phyloP scores from a whole-genome alignment of 2,329 filamentous ascomycete genomes.

The Neurospora sp. region DNA sequence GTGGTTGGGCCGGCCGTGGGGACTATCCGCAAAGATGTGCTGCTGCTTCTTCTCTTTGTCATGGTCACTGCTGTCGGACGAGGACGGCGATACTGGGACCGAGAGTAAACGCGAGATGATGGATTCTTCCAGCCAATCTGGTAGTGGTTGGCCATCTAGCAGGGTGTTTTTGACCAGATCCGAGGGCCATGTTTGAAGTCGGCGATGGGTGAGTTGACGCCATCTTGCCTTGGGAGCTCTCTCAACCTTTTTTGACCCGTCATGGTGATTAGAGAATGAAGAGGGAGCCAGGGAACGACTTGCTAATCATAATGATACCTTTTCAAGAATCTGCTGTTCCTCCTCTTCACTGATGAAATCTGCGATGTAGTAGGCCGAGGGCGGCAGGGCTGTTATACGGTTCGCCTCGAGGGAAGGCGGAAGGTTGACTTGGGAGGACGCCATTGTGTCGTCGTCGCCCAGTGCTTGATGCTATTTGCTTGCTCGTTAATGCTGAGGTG shows the following conservation, averaged over 20 bases:
- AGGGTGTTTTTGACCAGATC: conserved; percentile 70
- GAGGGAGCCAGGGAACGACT: conserved; percentile 37
- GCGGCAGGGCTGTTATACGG: conserved; percentile 46
- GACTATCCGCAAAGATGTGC: conserved; percentile 51
- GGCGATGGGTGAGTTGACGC: conserved; percentile 79
- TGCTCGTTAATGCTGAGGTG: neutral
- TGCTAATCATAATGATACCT: conserved; percentile 38
- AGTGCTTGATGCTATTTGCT: neutral
- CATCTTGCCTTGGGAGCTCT: conserved; percentile 66
- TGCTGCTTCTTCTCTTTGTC: conserved; percentile 7
- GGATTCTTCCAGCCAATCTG: conserved; percentile 63
- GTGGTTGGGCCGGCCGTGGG: conserved; percentile 74
- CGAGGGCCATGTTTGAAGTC: conserved; percentile 85
- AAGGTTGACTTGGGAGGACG: conserved; percentile 19
- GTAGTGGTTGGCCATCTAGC: conserved; percentile 57
- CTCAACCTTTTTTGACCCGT: conserved; percentile 34
- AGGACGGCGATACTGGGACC: conserved; percentile 25
- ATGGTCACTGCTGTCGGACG: conserved; percentile 13
- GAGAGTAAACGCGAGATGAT: conserved; percentile 52
- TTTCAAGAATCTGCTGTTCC: conserved; percentile 59
- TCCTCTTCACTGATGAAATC: conserved; percentile 73
- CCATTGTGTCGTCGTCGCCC: neutral
- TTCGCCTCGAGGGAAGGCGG: conserved; percentile 40
- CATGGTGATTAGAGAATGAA: conserved; percentile 30
- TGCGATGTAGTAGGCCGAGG: conserved; percentile 71